Conservation (phyloP, 257 asterid species). For the Eustoma russellianum region DNA sequence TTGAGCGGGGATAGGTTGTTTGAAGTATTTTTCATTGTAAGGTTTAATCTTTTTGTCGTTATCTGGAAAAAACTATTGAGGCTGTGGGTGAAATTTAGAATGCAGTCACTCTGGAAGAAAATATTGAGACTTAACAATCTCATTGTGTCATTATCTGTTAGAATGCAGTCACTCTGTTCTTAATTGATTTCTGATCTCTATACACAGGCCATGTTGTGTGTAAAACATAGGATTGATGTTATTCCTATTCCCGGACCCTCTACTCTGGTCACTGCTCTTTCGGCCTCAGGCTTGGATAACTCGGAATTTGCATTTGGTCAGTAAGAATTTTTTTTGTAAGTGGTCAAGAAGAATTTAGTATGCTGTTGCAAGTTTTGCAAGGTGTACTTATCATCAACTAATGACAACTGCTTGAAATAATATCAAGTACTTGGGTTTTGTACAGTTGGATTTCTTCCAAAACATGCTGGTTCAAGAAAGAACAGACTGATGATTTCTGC, state of each 20-base stretch:
- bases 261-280: slow-evolving; percentile 81
- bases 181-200: background rate
- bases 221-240: slow-evolving; percentile 51
- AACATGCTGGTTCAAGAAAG: slow-evolving; percentile 73
- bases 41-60: background rate
- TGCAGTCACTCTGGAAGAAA: background rate
- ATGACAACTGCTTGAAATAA: slow-evolving; percentile 7
- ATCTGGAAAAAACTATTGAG: no score
- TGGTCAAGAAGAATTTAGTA: slow-evolving; percentile 33
- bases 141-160: no score
- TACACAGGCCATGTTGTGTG: slow-evolving; percentile 70
- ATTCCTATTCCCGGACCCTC: slow-evolving; percentile 95
- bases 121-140: no score
- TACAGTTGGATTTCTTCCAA: slow-evolving; percentile 97
- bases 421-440: slow-evolving; percentile 6
- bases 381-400: background rate
- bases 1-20: background rate
- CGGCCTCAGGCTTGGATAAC: slow-evolving; percentile 81
- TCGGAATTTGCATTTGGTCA: slow-evolving; percentile 87
- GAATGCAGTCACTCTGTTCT: background rate
- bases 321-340: no score
- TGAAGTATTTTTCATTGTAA: background rate
- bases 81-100: no score
- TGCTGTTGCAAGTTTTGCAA: background rate
- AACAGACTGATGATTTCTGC: slow-evolving; percentile 71